Percentiles rank a stretch among this genome's conserved stretches.
Conservation (phyloP, 805 yeast species). For the Spathaspora boniae region DNA sequence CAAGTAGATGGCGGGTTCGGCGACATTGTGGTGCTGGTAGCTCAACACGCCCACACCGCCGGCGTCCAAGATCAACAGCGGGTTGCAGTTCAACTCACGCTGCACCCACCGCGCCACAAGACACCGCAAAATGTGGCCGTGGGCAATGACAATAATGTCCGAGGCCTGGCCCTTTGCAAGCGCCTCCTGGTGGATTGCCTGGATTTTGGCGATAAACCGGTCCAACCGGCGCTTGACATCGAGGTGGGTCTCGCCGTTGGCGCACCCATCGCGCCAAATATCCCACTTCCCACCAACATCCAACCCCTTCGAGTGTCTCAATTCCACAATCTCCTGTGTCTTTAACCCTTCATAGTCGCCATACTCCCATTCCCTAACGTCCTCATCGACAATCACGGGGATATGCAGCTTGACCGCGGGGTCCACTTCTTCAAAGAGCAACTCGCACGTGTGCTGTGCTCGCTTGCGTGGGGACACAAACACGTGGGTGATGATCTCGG, state of each 20-base stretch:
- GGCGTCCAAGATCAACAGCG: constrained; percentile 83
- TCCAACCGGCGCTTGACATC: constrained; percentile 74
- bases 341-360: constrained; percentile 90
- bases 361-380: constrained; percentile 91
- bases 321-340: constrained; percentile 61
- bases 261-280: constrained; percentile 93
- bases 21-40: constrained; percentile 78
- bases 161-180: constrained; percentile 50
- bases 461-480: constrained; percentile 80
- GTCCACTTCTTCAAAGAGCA: constrained; percentile 47
- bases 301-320: constrained; percentile 58
- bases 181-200: constrained; percentile 54
- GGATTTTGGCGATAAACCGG: constrained; percentile 60
- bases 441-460: constrained; percentile 70
- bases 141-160: constrained; percentile 83
- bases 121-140: constrained; percentile 89
- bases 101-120: constrained; percentile 87
- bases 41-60: constrained; percentile 93
- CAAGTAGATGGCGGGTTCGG: constrained; percentile 82
- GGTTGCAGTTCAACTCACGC: constrained; percentile 56
- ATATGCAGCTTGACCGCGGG: constrained; percentile 29
- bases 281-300: constrained; percentile 51
- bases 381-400: constrained; percentile 51
- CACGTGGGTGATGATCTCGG: constrained; percentile 57
- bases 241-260: constrained; percentile 71